Base-by-base conservation (phyloP, 164 flowering plant species). In the Houttuynia cordata region DNA sequence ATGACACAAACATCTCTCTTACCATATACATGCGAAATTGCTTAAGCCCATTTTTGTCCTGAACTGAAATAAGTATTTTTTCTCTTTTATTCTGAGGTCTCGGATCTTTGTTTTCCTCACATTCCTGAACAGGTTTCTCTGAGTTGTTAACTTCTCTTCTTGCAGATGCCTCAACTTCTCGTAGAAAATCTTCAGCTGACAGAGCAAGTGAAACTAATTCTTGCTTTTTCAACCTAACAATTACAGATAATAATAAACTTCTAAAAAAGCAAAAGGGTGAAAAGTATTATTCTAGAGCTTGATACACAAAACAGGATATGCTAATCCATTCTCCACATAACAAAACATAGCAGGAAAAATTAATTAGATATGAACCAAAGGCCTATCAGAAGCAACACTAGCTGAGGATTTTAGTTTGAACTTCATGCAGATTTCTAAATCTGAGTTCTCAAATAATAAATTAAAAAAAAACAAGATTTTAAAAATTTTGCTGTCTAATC, bases 1-100 rank as follows among this genome's bases (percentile, higher is more conserved):
- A 23, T 23, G 22, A 58, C 15, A 25, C 1, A 24, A 14, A 40
- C 40, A 62, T 25, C 51, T 30, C 39, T 18, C 25, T 47, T 85
- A 92, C 98, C 94, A 25, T 73, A 66, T 70, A 87, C 8, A 87
- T 61, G 13, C 92, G 86, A 68, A 80, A 75, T 62, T 79, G 92
- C 75, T 87, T 86, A 10, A 17, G 15, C 37, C 71, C 90, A 58
- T 86, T 84, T 69, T 83, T 84, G 72, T 81, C 86, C 69, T 88
- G 99, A 57, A 93, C 69, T 56, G 92, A 78, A 56, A 90, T 76
- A 18, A 84, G 73, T 51, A 93, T 73, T 67, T 90, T 93, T 1
- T 70, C 77, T 68, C 97, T 78, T 49, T 81, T 81, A 62, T 39
- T 50, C n/a, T 62, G 55, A 60, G 71, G 76, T 50, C 75, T 64